Percentiles rank a stretch among this genome's conserved stretches.
These are phyloP conservation scores for Kalanchoe fedtschenkoi DNA, from an alignment of 164 flowering plant species.

Conservation along the genomic window DNA sequence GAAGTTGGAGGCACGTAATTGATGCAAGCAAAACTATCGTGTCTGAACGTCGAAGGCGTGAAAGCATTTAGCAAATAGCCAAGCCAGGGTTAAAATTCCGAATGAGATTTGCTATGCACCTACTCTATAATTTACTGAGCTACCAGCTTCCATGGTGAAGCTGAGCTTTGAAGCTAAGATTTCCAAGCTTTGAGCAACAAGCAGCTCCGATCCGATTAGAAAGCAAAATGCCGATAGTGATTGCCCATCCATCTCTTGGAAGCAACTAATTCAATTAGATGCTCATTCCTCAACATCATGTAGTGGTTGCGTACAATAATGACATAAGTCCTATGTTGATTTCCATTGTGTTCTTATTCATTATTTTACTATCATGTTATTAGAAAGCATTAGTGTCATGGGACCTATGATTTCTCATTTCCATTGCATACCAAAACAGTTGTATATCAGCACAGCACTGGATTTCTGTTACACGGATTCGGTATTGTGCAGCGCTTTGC, in stretches of 20 bases:
- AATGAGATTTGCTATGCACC: no score
- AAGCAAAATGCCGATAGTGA: not conserved
- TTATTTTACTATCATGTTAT: not conserved
- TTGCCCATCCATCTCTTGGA: not conserved
- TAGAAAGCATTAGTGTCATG: not conserved
- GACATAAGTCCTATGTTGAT: not conserved
- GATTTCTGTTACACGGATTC: no score
- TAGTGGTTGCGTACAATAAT: no score
- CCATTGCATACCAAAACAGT: no score
- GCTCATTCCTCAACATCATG: not conserved
- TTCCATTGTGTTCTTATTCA: not conserved
- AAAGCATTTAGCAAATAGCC: no score
- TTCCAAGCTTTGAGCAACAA: not conserved
- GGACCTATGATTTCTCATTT: no score
- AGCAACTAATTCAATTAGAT: not conserved
- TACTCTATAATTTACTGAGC: not conserved
- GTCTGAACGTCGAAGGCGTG: no score
- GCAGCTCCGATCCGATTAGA: slow-evolving; percentile 8
- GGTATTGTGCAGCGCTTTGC: no score
- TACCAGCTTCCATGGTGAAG: not conserved
- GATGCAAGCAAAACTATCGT: no score
- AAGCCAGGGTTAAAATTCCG: no score
- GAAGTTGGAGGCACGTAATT: no score
- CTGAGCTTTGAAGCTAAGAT: not conserved
- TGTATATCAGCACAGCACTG: not conserved